Percentiles rank a stretch among this genome's conserved stretches.
These are phyloP conservation scores for Fusarium devonianum DNA, from an alignment of 2,329 filamentous ascomycete species.

Conservation along the genomic window DNA sequence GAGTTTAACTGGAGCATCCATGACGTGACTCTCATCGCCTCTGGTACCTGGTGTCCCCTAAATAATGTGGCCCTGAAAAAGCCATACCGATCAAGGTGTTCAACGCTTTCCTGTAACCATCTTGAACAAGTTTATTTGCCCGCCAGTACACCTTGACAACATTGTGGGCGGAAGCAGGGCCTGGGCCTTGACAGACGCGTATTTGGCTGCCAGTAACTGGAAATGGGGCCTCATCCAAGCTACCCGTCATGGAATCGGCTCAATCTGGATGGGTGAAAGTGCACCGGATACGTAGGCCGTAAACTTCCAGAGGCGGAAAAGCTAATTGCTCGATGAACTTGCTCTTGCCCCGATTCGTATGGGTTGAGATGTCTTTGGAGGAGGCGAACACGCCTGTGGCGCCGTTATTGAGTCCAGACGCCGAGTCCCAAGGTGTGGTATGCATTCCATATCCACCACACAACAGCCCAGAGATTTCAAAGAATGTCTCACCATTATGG, in stretches of 20 bases:
- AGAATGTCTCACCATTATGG: constrained; percentile 1
- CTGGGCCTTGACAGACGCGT: neutral
- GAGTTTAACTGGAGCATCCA: neutral
- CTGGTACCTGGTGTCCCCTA: neutral
- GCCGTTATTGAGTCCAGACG: constrained; percentile 4
- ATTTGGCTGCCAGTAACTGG: neutral
- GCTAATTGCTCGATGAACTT: neutral
- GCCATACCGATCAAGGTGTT: neutral
- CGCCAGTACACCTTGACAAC: neutral
- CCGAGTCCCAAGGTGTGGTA: constrained; percentile 1
- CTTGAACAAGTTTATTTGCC: neutral
- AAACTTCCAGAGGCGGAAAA: neutral
- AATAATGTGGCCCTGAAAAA: neutral
- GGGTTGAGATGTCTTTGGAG: neutral
- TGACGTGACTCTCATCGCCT: neutral
- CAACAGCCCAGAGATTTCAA: too few relatives aligned
- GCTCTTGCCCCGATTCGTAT: constrained; percentile 7
- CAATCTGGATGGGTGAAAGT: too few relatives aligned
- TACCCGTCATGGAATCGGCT: neutral
- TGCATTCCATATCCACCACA: neutral
- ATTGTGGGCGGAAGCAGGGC: neutral
- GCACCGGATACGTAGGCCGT: too few relatives aligned
- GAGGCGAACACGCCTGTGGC: neutral
- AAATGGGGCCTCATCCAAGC: neutral
- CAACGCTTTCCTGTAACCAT: neutral